These are phyloP conservation scores for Cutaneotrichosporon cyanovorans DNA, from an alignment of 1,284 basidiomycete genomes.

Conservation along the genomic window DNA sequence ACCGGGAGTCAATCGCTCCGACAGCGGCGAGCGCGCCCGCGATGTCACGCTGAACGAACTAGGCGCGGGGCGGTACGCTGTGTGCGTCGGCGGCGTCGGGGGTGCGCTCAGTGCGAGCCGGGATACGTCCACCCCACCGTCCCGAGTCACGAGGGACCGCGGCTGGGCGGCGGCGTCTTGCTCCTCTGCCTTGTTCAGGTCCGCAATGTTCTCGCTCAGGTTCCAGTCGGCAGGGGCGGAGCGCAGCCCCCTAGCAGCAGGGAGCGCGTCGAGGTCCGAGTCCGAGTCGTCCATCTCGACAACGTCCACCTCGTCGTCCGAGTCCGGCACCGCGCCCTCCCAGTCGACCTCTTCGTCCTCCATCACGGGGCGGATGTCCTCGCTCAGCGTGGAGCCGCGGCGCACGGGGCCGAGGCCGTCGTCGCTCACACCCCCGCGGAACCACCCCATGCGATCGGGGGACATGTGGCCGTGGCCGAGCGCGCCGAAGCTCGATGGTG, in stretches of 20 bases:
- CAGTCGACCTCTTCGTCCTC: slow-evolving; percentile 38
- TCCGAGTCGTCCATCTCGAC: slow-evolving; percentile 5
- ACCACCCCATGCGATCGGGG: slow-evolving; percentile 13
- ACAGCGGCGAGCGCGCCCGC: no score
- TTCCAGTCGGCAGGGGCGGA: slow-evolving; percentile 19
- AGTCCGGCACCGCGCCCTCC: slow-evolving; percentile 24
- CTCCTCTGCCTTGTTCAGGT: slow-evolving; percentile 9
- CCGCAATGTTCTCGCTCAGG: slow-evolving; percentile 6
- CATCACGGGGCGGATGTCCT: slow-evolving; percentile 19
- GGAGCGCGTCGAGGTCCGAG: slow-evolving; percentile 8
- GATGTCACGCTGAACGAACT: no score
- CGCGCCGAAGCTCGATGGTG: slow-evolving; percentile 11
- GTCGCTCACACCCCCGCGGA: slow-evolving; percentile 6
- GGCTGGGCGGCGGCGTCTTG: no score
- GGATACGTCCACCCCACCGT: no score
- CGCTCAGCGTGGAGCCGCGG: slow-evolving; percentile 26
- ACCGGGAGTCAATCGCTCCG: no score
- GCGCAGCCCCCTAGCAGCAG: slow-evolving; percentile 13
- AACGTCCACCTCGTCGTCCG: slow-evolving; percentile 15
- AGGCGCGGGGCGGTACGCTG: no score
- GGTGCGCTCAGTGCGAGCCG: no score
- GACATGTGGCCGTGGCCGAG: slow-evolving; percentile 5
- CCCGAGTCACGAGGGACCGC: no score
- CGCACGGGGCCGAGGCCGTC: slow-evolving; percentile 13
- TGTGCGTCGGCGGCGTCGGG: no score